Percentiles rank a stretch among this genome's conserved stretches.
Conservation (phyloP, 371 early-diverging fungal genomes). For the Blastocladiella emersonii region DNA sequence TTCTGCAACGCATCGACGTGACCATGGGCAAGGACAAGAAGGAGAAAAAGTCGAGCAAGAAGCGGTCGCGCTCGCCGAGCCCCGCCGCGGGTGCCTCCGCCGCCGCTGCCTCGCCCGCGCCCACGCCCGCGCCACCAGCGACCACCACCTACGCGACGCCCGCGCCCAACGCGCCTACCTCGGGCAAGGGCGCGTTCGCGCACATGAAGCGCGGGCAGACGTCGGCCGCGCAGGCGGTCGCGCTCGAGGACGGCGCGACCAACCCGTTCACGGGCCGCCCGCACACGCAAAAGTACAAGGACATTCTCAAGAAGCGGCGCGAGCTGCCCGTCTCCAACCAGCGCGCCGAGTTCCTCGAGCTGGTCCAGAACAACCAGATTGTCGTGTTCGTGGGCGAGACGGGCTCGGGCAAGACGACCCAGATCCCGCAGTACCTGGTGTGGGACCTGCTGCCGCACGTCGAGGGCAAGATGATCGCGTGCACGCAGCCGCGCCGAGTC, state of each 20-base stretch:
- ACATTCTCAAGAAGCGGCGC: slow-evolving; percentile 64
- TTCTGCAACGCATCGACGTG: too few relatives aligned
- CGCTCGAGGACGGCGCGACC: slow-evolving; percentile 49
- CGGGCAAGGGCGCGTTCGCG: neutral
- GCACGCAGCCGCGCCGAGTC: slow-evolving; percentile 97
- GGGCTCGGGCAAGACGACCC: slow-evolving; percentile 86
- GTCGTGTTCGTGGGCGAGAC: slow-evolving; percentile 82
- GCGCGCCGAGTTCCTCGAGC: slow-evolving; percentile 64
- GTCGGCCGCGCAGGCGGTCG: slow-evolving; percentile 25
- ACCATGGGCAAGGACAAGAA: too few relatives aligned
- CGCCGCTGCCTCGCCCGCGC: too few relatives aligned
- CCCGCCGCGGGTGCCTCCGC: too few relatives aligned
- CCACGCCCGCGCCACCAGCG: too few relatives aligned
- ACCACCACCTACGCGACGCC: too few relatives aligned
- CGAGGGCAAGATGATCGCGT: slow-evolving; percentile 81
- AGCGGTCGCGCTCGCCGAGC: too few relatives aligned
- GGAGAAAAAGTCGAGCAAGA: too few relatives aligned
- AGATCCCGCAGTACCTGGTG: slow-evolving; percentile 89
- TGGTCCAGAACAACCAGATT: slow-evolving; percentile 73
- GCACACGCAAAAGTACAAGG: slow-evolving; percentile 62
- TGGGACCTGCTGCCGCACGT: slow-evolving; percentile 79
- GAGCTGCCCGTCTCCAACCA: slow-evolving; percentile 82
- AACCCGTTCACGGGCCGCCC: slow-evolving; percentile 73
- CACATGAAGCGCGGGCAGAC: slow-evolving; percentile 21
- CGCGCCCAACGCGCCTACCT: neutral